Conservation (phyloP, 257 asterid species). For the Cruciata laevipes region DNA sequence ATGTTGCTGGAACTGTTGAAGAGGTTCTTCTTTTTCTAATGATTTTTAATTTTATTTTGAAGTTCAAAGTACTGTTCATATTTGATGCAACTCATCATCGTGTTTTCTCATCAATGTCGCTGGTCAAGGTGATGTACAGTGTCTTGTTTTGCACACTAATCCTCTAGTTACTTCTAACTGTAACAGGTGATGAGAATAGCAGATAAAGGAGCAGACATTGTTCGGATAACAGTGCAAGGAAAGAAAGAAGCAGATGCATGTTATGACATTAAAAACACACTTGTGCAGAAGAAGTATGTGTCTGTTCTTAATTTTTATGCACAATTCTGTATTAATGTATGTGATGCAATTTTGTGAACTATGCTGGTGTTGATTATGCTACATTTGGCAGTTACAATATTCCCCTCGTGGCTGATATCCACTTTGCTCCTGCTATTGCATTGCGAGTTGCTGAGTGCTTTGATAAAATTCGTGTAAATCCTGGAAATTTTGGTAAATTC, state of each 20-base stretch:
- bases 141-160: neutral
- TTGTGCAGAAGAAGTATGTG: slow-evolving; percentile 88
- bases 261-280: slow-evolving; percentile 77
- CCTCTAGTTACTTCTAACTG: slow-evolving; percentile 16
- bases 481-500: slow-evolving; percentile 86
- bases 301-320: neutral
- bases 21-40: slow-evolving; percentile 49
- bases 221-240: slow-evolving; percentile 96
- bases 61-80: neutral
- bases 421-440: slow-evolving; percentile 96
- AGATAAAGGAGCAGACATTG: slow-evolving; percentile 93
- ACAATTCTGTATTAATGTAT: neutral
- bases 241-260: slow-evolving; percentile 98
- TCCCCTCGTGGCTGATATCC: slow-evolving; percentile 98
- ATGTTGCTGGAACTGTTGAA: slow-evolving; percentile 89
- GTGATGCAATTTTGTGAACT: slow-evolving; percentile 15
- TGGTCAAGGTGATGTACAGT: slow-evolving; percentile 1
- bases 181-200: slow-evolving; percentile 94
- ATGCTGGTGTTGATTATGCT: slow-evolving; percentile 18
- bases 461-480: slow-evolving; percentile 96
- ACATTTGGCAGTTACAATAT: slow-evolving; percentile 56
- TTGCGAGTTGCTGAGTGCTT: slow-evolving; percentile 94
- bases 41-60: neutral
- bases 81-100: neutral
- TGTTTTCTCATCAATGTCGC: neutral